Base-by-base conservation (phyloP, 805 yeast species). In the Spathaspora girioi region DNA sequence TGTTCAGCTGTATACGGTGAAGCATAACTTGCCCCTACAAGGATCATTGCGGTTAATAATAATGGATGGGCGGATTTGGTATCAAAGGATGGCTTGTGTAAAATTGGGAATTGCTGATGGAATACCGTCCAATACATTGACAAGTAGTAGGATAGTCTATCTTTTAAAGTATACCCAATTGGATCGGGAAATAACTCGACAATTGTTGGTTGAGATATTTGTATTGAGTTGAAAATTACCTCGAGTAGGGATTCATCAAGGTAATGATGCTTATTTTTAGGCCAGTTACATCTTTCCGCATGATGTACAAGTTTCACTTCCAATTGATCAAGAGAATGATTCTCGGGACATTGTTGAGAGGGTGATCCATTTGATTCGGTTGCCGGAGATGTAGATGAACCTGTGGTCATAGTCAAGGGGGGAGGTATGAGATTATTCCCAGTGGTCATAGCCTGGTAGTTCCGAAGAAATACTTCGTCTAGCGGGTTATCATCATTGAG, bases 61-160 rank as follows among this genome's bases (percentile, higher is more conserved):
- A 83, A 66, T 0, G 81, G 76, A 5, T 81, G 80, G 0, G 80
- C 68, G 0, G 61, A 59, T 17, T 66, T 62, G 1, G 86, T 78
- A 41, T 68, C 70, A 54, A 84, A 85, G 5, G 87, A 77, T 2
- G 86, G 84, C 47, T 71, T 70, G 60, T 84, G 89, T 23, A 84
- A 64, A 38, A 84, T 70, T 1, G 87, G 78, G 53, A 79, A 81
- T 56, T 83, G 80, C 0, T 83, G 80, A 59, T 83, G 86, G 58
- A 81, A 83, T 12, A 76, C 71, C 38, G 68, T 66, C 89, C 89
- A 84, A 60, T 81, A 84, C 7, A 58, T 67, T 54, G 60, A 70
- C 38, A 66, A 56, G 57, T 63, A 66, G 63, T 70, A 64, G 14
- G 79, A 61, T 49, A 76, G 55, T 47, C 76, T 48, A 54, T 67